A percentile compares a stretch with the other conserved stretches of the same genome.
phyloP scores from a whole-genome alignment of 441 rosid genomes.

The Pelargonium citronellum region DNA sequence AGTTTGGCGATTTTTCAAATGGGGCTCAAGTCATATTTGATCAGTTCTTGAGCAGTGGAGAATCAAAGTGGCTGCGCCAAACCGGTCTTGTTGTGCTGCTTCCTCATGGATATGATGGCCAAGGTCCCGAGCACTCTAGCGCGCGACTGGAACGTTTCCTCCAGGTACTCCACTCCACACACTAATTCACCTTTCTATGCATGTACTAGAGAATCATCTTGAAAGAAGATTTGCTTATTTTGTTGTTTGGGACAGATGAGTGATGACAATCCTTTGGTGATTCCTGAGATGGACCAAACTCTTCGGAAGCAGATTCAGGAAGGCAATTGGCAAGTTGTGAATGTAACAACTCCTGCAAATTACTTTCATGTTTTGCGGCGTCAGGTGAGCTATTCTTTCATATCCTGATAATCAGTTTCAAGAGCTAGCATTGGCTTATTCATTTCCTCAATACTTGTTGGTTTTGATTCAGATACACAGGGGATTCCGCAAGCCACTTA shows the following conservation, averaged over 20 bases:
- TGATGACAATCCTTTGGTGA: conserved; percentile 78
- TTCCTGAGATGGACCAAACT: conserved; percentile 95
- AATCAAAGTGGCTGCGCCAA: conserved; percentile 95
- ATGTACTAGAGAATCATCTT: not conserved
- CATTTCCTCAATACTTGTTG: conserved; percentile 19
- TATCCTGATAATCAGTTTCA: not conserved
- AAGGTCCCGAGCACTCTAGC: conserved; percentile 99
- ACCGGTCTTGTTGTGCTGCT: conserved; percentile 88
- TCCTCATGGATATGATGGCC: conserved; percentile 98
- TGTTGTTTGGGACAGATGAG: conserved; percentile 60
- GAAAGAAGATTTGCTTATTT: not conserved
- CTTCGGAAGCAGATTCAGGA: conserved; percentile 91
- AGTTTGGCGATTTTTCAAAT: conserved; percentile 90
- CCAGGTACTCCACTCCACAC: conserved; percentile 43
- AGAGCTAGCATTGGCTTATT: conserved; percentile 4
- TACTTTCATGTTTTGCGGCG: conserved; percentile 95
- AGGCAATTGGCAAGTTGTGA: conserved; percentile 96
- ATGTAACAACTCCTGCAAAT: conserved; percentile 96
- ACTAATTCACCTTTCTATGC: not conserved
- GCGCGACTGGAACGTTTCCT: conserved; percentile 91
- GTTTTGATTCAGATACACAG: conserved; percentile 58
- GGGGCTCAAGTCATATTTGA: conserved; percentile 97
- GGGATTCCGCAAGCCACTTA: conserved; percentile 87
- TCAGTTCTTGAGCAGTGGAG: conserved; percentile 92
- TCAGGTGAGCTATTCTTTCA: conserved; percentile 50